Evolutionary conservation across 306 rosid species (phyloP).

Genomic region (Psophocarpus tetragonolobus): DNA sequence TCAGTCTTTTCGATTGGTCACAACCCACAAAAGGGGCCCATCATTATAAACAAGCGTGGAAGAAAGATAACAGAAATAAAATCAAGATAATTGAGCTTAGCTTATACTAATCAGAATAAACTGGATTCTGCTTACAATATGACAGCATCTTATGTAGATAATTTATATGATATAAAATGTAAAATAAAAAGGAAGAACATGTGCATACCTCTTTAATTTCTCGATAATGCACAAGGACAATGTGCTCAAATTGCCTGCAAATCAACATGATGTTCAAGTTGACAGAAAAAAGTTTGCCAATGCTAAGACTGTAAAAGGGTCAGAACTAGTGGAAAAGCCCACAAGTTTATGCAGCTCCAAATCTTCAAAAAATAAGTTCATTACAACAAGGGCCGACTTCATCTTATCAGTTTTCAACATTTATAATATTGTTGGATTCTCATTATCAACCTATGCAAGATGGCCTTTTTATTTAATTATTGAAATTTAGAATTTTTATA

Average conservation of each 20-base stretch:
- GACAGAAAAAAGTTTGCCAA: not conserved
- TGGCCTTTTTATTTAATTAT: not conserved
- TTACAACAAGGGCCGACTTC: not conserved
- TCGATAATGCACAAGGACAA: constrained; percentile 82
- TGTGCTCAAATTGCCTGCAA: constrained; percentile 72
- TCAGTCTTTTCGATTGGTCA: constrained; percentile 2
- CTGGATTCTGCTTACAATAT: constrained; percentile 3
- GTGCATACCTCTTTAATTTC: constrained; percentile 59
- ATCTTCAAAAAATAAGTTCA: not conserved
- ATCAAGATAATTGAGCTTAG: not conserved
- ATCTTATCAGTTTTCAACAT: not conserved
- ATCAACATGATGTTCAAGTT: constrained; percentile 9
- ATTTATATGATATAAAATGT: not conserved
- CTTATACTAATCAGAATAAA: not conserved
- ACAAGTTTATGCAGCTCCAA: not conserved
- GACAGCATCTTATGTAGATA: constrained; percentile 8
- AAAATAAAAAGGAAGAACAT: constrained; percentile 8
- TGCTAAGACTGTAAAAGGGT: not conserved
- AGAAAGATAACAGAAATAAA: constrained; percentile 7
- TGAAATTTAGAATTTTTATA: not conserved
- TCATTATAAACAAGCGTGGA: not conserved
- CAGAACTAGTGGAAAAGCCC: not conserved
- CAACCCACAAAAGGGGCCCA: not conserved
- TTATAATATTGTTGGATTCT: not conserved
- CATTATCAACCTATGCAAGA: not conserved